Conservation (phyloP, 768 basidiomycete genomes). For the Mrakia gelida region DNA sequence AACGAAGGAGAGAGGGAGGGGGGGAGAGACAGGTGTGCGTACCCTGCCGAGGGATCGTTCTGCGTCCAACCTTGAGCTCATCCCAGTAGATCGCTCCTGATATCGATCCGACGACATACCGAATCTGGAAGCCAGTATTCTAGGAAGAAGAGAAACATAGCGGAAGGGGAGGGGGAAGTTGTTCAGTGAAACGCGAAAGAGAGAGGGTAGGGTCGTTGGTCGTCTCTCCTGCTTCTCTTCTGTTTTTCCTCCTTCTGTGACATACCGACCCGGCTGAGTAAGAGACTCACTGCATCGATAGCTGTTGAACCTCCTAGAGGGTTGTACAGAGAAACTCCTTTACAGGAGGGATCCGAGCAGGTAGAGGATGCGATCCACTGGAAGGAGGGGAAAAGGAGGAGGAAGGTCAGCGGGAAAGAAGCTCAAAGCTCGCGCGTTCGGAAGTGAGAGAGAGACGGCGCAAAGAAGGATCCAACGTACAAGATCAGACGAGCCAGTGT, state of each 20-base stretch:
- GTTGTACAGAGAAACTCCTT: constrained; percentile 5
- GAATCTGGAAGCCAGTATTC: constrained; percentile 21
- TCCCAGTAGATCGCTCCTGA: constrained; percentile 29
- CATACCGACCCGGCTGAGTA: background rate
- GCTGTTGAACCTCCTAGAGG: constrained; percentile 12
- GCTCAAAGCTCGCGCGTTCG: background rate
- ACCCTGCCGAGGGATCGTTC: constrained; percentile 23
- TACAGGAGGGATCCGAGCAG: constrained; percentile 6
- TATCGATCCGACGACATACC: constrained; percentile 25
- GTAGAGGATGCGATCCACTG: constrained; percentile 13
- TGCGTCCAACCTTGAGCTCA: constrained; percentile 13
- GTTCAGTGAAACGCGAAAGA: background rate
- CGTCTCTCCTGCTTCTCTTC: background rate
- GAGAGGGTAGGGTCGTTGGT: background rate
- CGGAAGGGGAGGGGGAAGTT: background rate
- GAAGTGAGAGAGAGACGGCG: background rate
- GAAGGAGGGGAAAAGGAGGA: background rate
- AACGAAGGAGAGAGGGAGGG: background rate
- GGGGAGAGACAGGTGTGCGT: background rate
- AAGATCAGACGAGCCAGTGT: constrained; percentile 31
- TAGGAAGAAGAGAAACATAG: background rate
- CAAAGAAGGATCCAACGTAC: background rate
- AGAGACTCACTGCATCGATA: constrained; percentile 20
- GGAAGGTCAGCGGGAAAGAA: background rate
- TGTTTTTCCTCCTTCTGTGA: background rate